Conservation (phyloP, 148 eudicot species). For the Silene conica region DNA sequence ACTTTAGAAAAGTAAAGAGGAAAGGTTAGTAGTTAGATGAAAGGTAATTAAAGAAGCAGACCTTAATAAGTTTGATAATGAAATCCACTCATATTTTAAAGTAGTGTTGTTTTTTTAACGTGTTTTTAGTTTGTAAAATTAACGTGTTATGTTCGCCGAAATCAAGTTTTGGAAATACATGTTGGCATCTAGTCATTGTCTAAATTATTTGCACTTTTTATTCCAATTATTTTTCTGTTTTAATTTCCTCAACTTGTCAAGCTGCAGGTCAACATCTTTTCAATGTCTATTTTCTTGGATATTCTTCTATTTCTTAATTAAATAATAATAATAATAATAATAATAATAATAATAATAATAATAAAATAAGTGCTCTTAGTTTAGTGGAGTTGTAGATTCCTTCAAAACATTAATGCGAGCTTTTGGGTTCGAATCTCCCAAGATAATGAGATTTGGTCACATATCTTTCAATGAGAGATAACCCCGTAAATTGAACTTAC, state of each 20-base stretch:
- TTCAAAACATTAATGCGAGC: too few relatives aligned
- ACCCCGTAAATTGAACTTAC: too few relatives aligned
- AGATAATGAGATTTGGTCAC: too few relatives aligned
- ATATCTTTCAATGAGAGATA: too few relatives aligned
- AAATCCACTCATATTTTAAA: neutral
- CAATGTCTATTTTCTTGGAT: conserved; percentile 10
- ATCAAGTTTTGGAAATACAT: conserved; percentile 2
- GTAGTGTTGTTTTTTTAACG: neutral
- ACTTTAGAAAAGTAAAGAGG: neutral
- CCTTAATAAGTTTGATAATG: neutral
- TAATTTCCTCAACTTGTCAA: neutral
- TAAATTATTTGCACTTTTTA: conserved; percentile 8
- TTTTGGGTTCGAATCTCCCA: too few relatives aligned
- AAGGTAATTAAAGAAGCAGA: neutral
- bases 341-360: neutral
- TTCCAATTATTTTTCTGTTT: neutral
- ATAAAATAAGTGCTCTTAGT: too few relatives aligned
- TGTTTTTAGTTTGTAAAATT: neutral
- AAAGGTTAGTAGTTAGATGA: neutral
- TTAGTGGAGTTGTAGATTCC: neutral
- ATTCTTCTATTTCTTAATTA: neutral
- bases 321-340: neutral
- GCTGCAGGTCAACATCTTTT: conserved; percentile 14
- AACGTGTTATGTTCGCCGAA: conserved; percentile 14
- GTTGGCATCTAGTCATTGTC: conserved; percentile 27